Evolutionary conservation across 2,329 filamentous ascomycete genomes (phyloP).

Genomic region (Fusarium sarcochroum): DNA sequence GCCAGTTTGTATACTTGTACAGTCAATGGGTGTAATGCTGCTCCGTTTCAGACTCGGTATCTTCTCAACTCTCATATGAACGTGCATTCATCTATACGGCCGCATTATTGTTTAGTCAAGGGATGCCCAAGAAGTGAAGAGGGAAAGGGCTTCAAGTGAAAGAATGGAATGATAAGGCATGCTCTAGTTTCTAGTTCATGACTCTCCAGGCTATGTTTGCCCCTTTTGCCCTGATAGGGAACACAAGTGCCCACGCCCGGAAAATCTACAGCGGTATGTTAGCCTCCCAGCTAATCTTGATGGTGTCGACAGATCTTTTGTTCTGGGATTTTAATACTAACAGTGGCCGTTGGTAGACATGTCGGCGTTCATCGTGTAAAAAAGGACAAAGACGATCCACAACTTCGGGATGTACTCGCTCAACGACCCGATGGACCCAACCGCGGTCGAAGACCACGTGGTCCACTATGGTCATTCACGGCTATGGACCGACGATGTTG

Average conservation of each 20-base stretch:
- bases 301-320: not conserved
- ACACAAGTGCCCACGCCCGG: constrained; percentile 93
- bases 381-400: constrained; percentile 88
- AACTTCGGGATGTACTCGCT: constrained; percentile 84
- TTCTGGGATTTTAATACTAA: not conserved
- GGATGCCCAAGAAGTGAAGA: no score
- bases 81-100: constrained; percentile 75
- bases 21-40: constrained; percentile 74
- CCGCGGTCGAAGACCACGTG: constrained; percentile 81
- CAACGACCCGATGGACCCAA: constrained; percentile 88
- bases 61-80: constrained; percentile 85
- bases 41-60: constrained; percentile 82
- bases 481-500: not conserved
- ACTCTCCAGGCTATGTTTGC: constrained; percentile 94
- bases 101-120: constrained; percentile 75
- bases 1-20: constrained; percentile 71
- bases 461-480: constrained; percentile 54
- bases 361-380: constrained; percentile 93
- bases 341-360: constrained; percentile 70
- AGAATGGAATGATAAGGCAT: constrained; percentile 81
- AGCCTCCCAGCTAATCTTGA: not conserved
- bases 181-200: constrained; percentile 94
- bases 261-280: constrained; percentile 90
- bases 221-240: constrained; percentile 95
- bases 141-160: constrained; percentile 79